Evolutionary conservation across 768 basidiomycete species (phyloP).

Genomic region (Gautieria morchelliformis): DNA sequence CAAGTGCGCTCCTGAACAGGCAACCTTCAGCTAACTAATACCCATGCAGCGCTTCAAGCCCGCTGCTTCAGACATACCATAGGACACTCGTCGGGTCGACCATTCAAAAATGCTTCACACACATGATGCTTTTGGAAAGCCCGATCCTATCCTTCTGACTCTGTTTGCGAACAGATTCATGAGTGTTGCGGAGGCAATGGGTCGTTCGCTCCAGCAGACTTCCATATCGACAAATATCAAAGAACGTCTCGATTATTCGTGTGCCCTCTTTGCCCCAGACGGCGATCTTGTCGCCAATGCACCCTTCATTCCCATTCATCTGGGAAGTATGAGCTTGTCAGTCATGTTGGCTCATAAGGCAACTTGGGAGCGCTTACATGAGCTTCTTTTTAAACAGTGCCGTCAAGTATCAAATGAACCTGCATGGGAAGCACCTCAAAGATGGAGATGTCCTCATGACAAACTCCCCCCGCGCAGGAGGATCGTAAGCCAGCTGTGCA

Average conservation of each 20-base stretch:
- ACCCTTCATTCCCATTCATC: slow-evolving; percentile 81
- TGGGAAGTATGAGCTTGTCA: slow-evolving; percentile 88
- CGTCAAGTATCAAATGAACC: slow-evolving; percentile 82
- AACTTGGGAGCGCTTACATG: slow-evolving; percentile 15
- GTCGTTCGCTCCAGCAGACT: slow-evolving; percentile 80
- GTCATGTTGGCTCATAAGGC: slow-evolving; percentile 19
- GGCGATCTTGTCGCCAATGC: slow-evolving; percentile 94
- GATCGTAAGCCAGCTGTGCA: slow-evolving; percentile 50
- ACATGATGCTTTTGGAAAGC: slow-evolving; percentile 14
- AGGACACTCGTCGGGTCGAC: too few relatives aligned
- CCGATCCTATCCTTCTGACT: slow-evolving; percentile 82
- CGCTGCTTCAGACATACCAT: too few relatives aligned
- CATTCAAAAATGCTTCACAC: too few relatives aligned
- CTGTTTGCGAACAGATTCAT: slow-evolving; percentile 96
- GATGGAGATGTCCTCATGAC: slow-evolving; percentile 92
- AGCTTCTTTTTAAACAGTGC: slow-evolving; percentile 34
- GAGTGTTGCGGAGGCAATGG: slow-evolving; percentile 97
- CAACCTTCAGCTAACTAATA: too few relatives aligned
- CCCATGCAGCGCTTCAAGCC: too few relatives aligned
- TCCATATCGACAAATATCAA: slow-evolving; percentile 94
- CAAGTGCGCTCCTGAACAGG: too few relatives aligned
- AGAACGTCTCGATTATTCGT: slow-evolving; percentile 90
- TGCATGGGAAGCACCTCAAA: slow-evolving; percentile 59
- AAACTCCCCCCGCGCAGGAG: slow-evolving; percentile 82
- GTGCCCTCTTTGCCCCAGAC: slow-evolving; percentile 90